Base-by-base conservation (phyloP, 2,329 filamentous ascomycete species). In the Diaporthe sp. region DNA sequence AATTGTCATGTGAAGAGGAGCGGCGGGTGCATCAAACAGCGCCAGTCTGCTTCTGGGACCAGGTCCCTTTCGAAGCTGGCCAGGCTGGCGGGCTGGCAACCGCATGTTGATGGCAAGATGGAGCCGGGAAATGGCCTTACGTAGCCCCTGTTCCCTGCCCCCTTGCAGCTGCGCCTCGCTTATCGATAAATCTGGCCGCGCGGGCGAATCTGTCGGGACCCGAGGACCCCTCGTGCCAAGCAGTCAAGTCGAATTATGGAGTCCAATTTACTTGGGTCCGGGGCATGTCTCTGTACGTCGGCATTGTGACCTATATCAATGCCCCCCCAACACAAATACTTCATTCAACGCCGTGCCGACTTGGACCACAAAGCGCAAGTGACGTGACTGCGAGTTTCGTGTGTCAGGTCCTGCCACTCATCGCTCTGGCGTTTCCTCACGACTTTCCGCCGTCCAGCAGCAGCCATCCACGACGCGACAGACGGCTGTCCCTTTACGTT, bases 151-250 rank as follows among this genome's bases (percentile, higher is more conserved):
- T n/a, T 7, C n/a, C 45, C 64, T 28, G 35, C 33, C 64, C 64
- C 64, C 64, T 33, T 54, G 64, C 3, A 15, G 64, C 64, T 60
- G 70, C 57, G 70, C 70, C 54, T 52, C 35, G 70, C 57, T 72
- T 72, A 72, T 72, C 70, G 70, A 72, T 72, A 72, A 72, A 38
- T 47, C 45, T 50, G 64, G 45, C 64, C 28, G 57, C 47, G 70
- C 35, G 45, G 69, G 55, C 70, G 33, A 54, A 30, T 64, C 9
- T 45, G 8, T 72, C 70, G 70, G 70, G 70, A 52, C n/a, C 70
- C 70, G 57, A 64, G 70, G 70, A 72, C 70, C 57, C 70, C 70
- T 64, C 70, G 57, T 50, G 58, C 69, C 55, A 61, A 72, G 45
- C 54, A 30, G 35, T 25, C 55, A 10, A 33, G 45, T 42, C 30